These are phyloP conservation scores for Phytopythium helicoides DNA, from an alignment of 352 stramenopile genomes.

Conservation along the genomic window DNA sequence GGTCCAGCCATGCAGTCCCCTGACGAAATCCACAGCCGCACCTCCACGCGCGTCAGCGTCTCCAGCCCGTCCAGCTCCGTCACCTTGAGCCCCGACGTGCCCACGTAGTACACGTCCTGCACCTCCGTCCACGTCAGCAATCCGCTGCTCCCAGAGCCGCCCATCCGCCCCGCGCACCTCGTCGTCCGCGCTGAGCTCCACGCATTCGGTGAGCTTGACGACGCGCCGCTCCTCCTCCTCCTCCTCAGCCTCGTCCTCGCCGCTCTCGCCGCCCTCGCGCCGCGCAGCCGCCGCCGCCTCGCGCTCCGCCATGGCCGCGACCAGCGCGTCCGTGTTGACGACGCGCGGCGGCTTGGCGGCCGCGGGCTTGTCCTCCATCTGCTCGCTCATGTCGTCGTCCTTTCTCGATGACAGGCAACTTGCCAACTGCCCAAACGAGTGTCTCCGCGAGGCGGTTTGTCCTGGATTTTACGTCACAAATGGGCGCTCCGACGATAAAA, in stretches of 20 bases:
- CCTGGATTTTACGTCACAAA: too few relatives aligned
- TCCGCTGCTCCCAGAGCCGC: too few relatives aligned
- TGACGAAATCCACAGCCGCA: too few relatives aligned
- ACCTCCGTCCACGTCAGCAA: not conserved
- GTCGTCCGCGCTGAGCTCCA: constrained; percentile 50
- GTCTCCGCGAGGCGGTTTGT: too few relatives aligned
- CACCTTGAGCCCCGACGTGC: constrained; percentile 75
- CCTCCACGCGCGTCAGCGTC: constrained; percentile 42
- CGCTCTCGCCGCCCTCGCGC: constrained; percentile 3
- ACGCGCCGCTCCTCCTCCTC: constrained; percentile 23
- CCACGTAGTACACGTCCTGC: constrained; percentile 82
- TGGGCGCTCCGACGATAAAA: too few relatives aligned
- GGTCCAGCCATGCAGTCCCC: not conserved
- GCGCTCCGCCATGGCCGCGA: constrained; percentile 28
- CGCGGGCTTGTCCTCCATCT: not conserved
- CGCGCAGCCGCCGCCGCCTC: constrained; percentile 5
- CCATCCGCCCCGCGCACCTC: constrained; percentile 24
- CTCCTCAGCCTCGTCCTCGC: constrained; percentile 12
- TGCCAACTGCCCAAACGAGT: too few relatives aligned
- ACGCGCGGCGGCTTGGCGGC: constrained; percentile 18
- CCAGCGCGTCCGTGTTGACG: constrained; percentile 36
- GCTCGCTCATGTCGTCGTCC: constrained; percentile 2
- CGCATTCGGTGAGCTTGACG: constrained; percentile 64
- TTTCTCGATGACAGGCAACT: constrained; percentile 3
- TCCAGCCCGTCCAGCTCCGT: constrained; percentile 65